A percentile compares a stretch with the other conserved stretches of the same genome.
Conservation (phyloP, 768 basidiomycete species). For the Leucocoprinus birnbaumii region DNA sequence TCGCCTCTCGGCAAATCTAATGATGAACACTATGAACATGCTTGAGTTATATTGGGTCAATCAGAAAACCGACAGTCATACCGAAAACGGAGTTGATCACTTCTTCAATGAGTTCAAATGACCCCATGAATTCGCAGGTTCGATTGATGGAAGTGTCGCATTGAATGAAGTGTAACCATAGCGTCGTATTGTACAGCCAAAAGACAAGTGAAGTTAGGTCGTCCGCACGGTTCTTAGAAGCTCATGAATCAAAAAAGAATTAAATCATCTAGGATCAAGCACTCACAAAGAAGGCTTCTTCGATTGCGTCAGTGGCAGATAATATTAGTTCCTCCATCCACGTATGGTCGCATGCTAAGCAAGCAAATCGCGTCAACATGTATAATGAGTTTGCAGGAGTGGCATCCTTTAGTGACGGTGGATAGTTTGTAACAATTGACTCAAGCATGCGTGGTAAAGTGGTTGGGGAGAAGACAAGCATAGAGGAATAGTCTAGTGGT, state of each 20-base stretch:
- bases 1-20: conserved; percentile 84
- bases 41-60: background rate
- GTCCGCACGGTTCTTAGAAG: conserved; percentile 68
- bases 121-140: conserved; percentile 80
- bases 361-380: conserved; percentile 91
- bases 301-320: conserved; percentile 88
- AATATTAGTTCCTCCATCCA: conserved; percentile 94
- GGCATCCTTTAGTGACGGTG: conserved; percentile 65
- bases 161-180: conserved; percentile 89
- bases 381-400: conserved; percentile 92
- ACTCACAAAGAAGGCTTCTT: conserved; percentile 89
- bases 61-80: conserved; percentile 28
- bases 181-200: conserved; percentile 90
- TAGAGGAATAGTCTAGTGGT: conserved; percentile 70
- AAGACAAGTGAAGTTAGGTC: conserved; percentile 86
- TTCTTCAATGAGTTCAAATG: conserved; percentile 86
- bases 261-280: conserved; percentile 3
- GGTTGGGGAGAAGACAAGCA: conserved; percentile 91
- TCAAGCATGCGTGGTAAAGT: conserved; percentile 77
- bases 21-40: conserved; percentile 78
- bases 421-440: conserved; percentile 76
- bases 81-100: conserved; percentile 94
- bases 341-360: conserved; percentile 80
- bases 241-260: conserved; percentile 7
- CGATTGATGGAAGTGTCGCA: conserved; percentile 78